Conservation (phyloP, 495 filamentous ascomycete genomes). For the Aspergillus haitiensis region DNA sequence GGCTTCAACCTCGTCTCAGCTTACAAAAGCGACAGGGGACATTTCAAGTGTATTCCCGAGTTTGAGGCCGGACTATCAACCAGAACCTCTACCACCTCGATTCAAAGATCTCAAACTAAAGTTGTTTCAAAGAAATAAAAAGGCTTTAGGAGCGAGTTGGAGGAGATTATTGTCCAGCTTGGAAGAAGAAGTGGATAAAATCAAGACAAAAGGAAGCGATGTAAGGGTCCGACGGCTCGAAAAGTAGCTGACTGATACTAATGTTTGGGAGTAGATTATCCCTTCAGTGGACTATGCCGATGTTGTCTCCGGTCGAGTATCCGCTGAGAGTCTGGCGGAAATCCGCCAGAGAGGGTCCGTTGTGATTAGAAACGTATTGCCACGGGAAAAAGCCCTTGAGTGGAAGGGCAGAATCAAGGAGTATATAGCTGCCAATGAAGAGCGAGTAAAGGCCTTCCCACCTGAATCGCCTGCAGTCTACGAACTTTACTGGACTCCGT, state of each 20-base stretch:
- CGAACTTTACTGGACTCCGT: conserved; percentile 84
- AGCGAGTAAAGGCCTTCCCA: conserved; percentile 53
- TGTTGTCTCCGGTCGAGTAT: conserved; percentile 46
- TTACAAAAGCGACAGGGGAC: conserved; percentile 60
- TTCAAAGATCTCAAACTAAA: conserved; percentile 74
- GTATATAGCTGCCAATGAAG: conserved; percentile 59
- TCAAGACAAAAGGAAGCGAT: conserved; percentile 51
- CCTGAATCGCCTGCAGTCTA: conserved; percentile 71
- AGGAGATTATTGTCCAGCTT: conserved; percentile 64
- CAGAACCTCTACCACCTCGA: conserved; percentile 64
- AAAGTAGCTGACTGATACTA: background rate
- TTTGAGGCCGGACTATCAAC: conserved; percentile 62
- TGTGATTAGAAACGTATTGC: conserved; percentile 62
- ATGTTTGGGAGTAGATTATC: conserved; percentile 46
- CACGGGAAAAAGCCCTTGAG: conserved; percentile 56
- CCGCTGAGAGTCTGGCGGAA: conserved; percentile 49
- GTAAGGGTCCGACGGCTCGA: conserved; percentile 29
- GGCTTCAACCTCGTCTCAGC: conserved; percentile 38
- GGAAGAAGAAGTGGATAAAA: conserved; percentile 44
- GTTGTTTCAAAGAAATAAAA: conserved; percentile 63
- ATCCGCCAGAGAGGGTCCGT: conserved; percentile 62
- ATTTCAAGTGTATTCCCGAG: conserved; percentile 85
- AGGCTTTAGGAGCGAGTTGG: conserved; percentile 65
- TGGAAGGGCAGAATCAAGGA: conserved; percentile 51
- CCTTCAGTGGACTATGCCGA: conserved; percentile 60